phyloP scores from a whole-genome alignment of 2,329 filamentous ascomycete species.

The Sporothrix luriei region DNA sequence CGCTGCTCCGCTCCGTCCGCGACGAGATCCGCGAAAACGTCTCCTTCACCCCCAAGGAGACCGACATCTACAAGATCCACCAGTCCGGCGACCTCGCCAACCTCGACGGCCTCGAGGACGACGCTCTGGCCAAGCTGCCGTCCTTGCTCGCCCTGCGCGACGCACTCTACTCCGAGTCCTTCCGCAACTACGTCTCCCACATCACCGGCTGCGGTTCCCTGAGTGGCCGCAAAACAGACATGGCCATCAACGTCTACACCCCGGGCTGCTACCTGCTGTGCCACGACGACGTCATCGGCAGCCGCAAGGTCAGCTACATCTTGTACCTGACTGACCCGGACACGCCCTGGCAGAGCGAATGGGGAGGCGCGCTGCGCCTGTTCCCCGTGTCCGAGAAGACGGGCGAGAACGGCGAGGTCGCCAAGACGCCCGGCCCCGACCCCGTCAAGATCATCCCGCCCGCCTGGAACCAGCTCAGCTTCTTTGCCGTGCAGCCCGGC shows the following conservation, averaged over 20 bases:
- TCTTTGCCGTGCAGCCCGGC: conserved; percentile 98
- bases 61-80: conserved; percentile 99
- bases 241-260: conserved; percentile 98
- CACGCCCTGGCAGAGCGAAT: conserved; percentile 82
- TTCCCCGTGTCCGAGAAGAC: conserved; percentile 71
- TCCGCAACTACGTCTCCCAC: conserved; percentile 83
- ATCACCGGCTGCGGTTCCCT: conserved; percentile 85
- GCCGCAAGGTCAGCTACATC: conserved; percentile 92
- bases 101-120: conserved; percentile 87
- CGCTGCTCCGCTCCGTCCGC: conserved; percentile 82
- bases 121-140: conserved; percentile 80
- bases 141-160: conserved; percentile 91
- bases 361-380: conserved; percentile 88
- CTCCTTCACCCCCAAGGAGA: conserved; percentile 96
- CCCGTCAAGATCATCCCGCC: conserved; percentile 83
- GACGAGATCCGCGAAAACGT: conserved; percentile 87
- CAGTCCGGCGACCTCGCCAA: conserved; percentile 97
- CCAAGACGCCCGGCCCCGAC: conserved; percentile 79
- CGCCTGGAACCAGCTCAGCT: conserved; percentile 95
- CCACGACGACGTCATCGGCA: conserved; percentile 99
- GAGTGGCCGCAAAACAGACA: conserved; percentile 93
- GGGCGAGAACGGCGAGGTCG: conserved; percentile 70
- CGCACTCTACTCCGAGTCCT: conserved; percentile 85
- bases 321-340: conserved; percentile 94
- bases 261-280: conserved; percentile 94